These are phyloP conservation scores for Picea sitchensis DNA, from an alignment of 75 land plant species.

Conservation along the genomic window DNA sequence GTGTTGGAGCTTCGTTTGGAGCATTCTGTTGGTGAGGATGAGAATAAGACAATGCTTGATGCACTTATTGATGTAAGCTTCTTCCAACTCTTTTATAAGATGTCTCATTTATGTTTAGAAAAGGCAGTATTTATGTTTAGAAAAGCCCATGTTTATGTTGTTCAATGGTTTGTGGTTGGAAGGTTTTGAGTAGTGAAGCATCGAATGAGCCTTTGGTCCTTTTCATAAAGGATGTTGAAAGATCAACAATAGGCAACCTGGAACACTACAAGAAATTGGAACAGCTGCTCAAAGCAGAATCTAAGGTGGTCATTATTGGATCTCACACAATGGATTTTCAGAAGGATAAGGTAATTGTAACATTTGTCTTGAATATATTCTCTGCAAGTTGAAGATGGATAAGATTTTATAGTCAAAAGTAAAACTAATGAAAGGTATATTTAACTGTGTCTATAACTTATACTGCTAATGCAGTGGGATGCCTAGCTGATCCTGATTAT, in stretches of 20 bases:
- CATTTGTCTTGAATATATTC: not conserved
- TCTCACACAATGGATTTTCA: conserved; percentile 41
- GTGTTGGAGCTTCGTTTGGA: conserved; percentile 52
- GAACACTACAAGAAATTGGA: conserved; percentile 48
- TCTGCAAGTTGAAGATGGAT: not conserved
- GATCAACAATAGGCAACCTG: conserved; percentile 40
- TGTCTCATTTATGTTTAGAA: not conserved
- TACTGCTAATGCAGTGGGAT: too few relatives aligned
- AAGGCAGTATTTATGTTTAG: not conserved
- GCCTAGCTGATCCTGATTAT: not conserved
- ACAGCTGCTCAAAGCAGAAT: conserved; percentile 25
- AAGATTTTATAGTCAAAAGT: not conserved
- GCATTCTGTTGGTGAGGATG: conserved; percentile 43
- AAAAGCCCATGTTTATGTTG: not conserved
- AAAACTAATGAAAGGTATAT: not conserved
- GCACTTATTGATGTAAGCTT: conserved; percentile 38
- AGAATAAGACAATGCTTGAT: conserved; percentile 38
- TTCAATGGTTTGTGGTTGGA: not conserved
- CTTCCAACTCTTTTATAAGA: not conserved
- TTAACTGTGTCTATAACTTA: not conserved
- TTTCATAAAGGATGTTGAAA: conserved; percentile 42
- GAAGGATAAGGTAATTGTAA: conserved; percentile 33
- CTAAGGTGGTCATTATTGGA: conserved; percentile 32
- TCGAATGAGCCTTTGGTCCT: conserved; percentile 41
- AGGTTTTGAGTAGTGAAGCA: conserved; percentile 35